phyloP scores from a whole-genome alignment of 106 monocot species.

The Ottelia alismoides region DNA sequence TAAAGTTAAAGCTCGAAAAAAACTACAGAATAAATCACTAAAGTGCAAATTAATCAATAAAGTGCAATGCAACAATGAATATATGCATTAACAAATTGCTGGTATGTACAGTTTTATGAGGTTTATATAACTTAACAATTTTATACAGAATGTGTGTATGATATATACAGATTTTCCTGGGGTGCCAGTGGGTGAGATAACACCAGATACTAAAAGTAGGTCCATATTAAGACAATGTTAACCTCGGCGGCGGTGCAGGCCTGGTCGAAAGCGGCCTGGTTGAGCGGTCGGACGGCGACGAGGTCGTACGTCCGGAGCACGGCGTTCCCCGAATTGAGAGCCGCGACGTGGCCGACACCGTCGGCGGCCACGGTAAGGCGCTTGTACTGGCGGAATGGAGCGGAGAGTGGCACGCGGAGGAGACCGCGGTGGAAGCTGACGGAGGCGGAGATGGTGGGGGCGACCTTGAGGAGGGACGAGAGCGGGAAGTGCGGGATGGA shows the following conservation, averaged over 20 bases:
- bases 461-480: conserved; percentile 33
- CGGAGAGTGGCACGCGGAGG: conserved; percentile 14
- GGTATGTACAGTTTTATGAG: too few relatives aligned
- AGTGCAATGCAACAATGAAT: too few relatives aligned
- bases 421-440: conserved; percentile 30
- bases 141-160: too few relatives aligned
- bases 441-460: conserved; percentile 30
- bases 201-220: too few relatives aligned
- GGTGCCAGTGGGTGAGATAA: too few relatives aligned
- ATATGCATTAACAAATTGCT: too few relatives aligned
- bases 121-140: too few relatives aligned
- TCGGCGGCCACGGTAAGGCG: conserved; percentile 42
- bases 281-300: conserved; percentile 49
- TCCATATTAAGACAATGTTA: too few relatives aligned
- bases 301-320: conserved; percentile 60
- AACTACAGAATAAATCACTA: too few relatives aligned
- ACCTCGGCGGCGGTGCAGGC: conserved; percentile 64
- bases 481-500: conserved; percentile 31
- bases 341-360: conserved; percentile 8
- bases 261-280: conserved; percentile 54
- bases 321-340: conserved; percentile 26
- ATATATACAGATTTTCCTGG: too few relatives aligned
- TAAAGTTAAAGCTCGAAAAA: too few relatives aligned
- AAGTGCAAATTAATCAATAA: too few relatives aligned
- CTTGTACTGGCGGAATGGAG: conserved; percentile 49